Evolutionary conservation across 2,329 filamentous ascomycete genomes (phyloP).

Genomic region (Colletotrichum brevisporum): DNA sequence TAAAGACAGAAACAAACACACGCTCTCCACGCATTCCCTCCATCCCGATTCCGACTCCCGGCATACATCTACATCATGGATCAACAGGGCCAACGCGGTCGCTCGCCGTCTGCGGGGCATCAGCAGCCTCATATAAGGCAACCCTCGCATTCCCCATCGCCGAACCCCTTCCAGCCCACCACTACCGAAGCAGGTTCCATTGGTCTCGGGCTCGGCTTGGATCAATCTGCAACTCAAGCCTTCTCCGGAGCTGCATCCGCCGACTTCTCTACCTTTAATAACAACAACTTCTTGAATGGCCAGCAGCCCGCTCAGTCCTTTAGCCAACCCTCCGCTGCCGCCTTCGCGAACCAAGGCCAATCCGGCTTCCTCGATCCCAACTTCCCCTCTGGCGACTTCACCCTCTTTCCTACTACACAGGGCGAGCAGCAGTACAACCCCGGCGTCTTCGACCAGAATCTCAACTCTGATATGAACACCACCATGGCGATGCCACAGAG

Average conservation of each 20-base stretch:
- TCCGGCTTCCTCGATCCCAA: conserved; percentile 64
- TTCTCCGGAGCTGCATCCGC: conserved; percentile 56
- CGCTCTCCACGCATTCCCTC: conserved; percentile 26
- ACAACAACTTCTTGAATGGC: conserved; percentile 64
- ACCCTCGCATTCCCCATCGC: conserved; percentile 72
- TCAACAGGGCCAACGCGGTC: conserved; percentile 63
- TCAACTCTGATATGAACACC: conserved; percentile 64
- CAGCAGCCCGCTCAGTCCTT: conserved; percentile 60
- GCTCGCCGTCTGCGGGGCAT: conserved; percentile 73
- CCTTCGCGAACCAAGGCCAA: conserved; percentile 59
- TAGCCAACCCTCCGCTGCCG: conserved; percentile 52
- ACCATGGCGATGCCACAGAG: conserved; percentile 69
- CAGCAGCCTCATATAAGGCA: conserved; percentile 77
- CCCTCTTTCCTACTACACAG: conserved; percentile 71
- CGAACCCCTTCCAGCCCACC: conserved; percentile 68
- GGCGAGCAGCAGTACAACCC: conserved; percentile 72
- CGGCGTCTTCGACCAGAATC: conserved; percentile 69
- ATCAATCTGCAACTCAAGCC: conserved; percentile 61
- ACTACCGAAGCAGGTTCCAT: conserved; percentile 55
- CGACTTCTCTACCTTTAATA: conserved; percentile 63
- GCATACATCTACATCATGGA: conserved; percentile 52
- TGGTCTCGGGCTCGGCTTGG: conserved; percentile 71
- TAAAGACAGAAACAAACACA: conserved; percentile 52
- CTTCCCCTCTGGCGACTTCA: conserved; percentile 72
- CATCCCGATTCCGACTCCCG: conserved; percentile 41